These are phyloP conservation scores for Beauveria asiatica DNA, from an alignment of 2,329 filamentous ascomycete species.

Conservation along the genomic window DNA sequence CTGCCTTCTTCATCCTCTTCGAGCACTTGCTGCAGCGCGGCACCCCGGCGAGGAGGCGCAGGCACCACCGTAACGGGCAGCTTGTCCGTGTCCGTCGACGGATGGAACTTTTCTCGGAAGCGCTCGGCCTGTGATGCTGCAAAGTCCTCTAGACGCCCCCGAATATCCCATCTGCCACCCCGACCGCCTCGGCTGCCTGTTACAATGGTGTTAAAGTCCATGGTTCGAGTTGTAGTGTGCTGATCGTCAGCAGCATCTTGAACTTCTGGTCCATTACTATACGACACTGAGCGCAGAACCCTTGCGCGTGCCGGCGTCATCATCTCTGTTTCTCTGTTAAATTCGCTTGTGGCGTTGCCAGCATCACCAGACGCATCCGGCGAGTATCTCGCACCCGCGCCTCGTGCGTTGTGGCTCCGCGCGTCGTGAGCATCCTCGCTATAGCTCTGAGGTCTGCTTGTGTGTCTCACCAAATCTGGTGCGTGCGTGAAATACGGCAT, in stretches of 20 bases:
- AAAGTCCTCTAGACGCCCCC: slow-evolving; percentile 50
- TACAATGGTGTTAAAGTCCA: not conserved
- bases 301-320: not conserved
- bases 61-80: slow-evolving; percentile 54
- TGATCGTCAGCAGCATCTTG: not conserved
- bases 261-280: slow-evolving; percentile 1
- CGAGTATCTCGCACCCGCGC: not conserved
- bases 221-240: not conserved
- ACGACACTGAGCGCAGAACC: slow-evolving; percentile 7
- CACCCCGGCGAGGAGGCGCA: slow-evolving; percentile 49
- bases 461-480: not conserved
- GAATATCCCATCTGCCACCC: slow-evolving; percentile 43
- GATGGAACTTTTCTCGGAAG: slow-evolving; percentile 46
- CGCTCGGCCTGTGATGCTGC: slow-evolving; percentile 52
- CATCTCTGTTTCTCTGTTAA: not conserved
- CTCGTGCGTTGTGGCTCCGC: not conserved
- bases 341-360: not conserved
- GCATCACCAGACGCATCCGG: not conserved
- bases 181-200: not conserved
- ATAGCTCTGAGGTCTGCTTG: slow-evolving; percentile 7
- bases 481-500: not conserved
- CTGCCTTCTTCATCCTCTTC: slow-evolving; percentile 38
- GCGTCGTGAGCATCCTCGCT: slow-evolving; percentile 1
- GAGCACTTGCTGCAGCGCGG: slow-evolving; percentile 46
- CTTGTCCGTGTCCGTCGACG: slow-evolving; percentile 44